Conservation (phyloP, 768 basidiomycete genomes). For the Auriculariales sp. region DNA sequence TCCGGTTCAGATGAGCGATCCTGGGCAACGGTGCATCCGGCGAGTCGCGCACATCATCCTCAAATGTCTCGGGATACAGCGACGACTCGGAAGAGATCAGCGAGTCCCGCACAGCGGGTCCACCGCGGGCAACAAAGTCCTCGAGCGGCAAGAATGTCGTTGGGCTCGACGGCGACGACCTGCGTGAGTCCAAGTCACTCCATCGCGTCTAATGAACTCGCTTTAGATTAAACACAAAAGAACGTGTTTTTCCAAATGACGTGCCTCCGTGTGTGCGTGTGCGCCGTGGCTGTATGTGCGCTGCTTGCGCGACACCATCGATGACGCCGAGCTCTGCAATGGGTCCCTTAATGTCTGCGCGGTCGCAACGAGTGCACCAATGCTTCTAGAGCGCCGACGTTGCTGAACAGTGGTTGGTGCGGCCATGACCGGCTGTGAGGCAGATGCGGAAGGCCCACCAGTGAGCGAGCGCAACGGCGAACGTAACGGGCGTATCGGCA, state of each 20-base stretch:
- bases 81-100: constrained; percentile 54
- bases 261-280: no score
- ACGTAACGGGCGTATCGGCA: neutral
- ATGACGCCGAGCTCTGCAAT: neutral
- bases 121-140: neutral
- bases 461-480: neutral
- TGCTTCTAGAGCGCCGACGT: neutral
- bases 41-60: constrained; percentile 41
- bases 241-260: no score
- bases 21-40: constrained; percentile 31
- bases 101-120: constrained; percentile 36
- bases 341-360: neutral
- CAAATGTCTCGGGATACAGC: constrained; percentile 38
- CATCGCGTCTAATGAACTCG: no score
- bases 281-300: neutral
- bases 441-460: no score
- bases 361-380: neutral
- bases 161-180: neutral
- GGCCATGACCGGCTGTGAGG: neutral
- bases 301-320: no score
- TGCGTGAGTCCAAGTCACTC: neutral
- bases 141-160: neutral
- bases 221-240: no score
- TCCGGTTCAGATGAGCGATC: constrained; percentile 9
- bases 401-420: neutral